Evolutionary conservation across 2,329 filamentous ascomycete genomes (phyloP).

Genomic region (Fusarium sacchari): DNA sequence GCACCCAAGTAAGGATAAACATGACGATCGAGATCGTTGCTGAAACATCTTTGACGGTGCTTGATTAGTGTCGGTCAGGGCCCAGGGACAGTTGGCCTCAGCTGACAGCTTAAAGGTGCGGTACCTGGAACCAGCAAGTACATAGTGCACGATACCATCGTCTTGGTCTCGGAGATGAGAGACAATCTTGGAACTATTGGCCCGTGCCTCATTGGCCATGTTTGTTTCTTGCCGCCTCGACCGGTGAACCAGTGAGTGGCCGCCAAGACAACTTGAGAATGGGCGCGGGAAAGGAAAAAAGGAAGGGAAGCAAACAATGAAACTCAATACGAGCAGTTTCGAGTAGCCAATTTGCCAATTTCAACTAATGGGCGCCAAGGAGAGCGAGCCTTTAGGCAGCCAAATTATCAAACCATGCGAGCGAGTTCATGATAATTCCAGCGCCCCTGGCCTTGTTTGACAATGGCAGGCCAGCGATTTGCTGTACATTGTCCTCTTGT

Average conservation of each 20-base stretch:
- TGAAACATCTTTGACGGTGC: constrained; percentile 5
- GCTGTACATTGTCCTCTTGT: background rate
- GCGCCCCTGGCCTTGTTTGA: background rate
- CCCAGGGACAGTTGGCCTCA: constrained; percentile 5
- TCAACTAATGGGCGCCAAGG: background rate
- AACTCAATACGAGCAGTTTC: background rate
- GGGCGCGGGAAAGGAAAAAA: background rate
- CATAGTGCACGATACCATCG: background rate
- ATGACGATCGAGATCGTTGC: constrained; percentile 18
- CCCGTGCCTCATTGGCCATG: constrained; percentile 18
- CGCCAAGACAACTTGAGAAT: background rate
- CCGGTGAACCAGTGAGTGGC: background rate
- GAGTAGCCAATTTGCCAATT: background rate
- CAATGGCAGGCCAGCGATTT: background rate
- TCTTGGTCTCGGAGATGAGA: constrained; percentile 11
- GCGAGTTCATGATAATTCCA: background rate
- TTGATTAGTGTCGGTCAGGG: constrained; percentile 1
- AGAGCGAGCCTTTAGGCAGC: background rate
- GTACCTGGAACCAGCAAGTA: constrained; percentile 6
- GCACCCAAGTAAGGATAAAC: constrained; percentile 1
- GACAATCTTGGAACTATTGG: constrained; percentile 23
- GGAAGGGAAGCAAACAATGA: background rate
- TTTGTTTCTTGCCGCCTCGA: background rate
- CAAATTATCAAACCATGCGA: background rate
- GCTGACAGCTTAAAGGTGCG: constrained; percentile 3